These are phyloP conservation scores for Cinnamomum micranthum DNA, from an alignment of 164 flowering plant genomes.

Conservation along the genomic window DNA sequence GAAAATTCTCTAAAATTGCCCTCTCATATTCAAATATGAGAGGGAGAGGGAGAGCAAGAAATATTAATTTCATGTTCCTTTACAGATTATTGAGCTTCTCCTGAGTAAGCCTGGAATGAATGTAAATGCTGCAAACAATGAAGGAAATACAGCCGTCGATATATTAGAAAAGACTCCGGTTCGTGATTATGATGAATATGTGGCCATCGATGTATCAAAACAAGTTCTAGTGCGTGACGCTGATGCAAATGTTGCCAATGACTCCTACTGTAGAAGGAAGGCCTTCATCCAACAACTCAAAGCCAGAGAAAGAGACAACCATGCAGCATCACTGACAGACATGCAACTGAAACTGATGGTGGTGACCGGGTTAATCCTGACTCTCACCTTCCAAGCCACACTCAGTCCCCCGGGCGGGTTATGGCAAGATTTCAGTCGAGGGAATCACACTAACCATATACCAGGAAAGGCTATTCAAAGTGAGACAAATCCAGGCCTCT, in stretches of 20 bases:
- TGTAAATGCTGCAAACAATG: background rate
- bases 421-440: background rate
- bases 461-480: background rate
- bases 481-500: background rate
- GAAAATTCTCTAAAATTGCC: too few species aligned
- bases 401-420: conserved; percentile 8
- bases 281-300: too few species aligned
- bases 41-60: too few species aligned
- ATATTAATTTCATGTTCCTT: background rate
- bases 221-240: too few species aligned
- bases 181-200: too few species aligned
- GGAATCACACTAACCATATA: background rate
- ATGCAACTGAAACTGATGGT: background rate
- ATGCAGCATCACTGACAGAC: background rate
- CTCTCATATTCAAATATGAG: too few species aligned
- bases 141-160: background rate
- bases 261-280: too few species aligned
- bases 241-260: too few species aligned
- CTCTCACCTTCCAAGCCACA: background rate
- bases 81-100: background rate
- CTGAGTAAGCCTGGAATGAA: background rate
- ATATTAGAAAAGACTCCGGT: too few species aligned
- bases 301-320: background rate
- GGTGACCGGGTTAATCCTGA: background rate
- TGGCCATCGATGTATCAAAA: too few species aligned